Conservation (phyloP, 2,329 filamentous ascomycete species). For the Aspergillus udagawae region DNA sequence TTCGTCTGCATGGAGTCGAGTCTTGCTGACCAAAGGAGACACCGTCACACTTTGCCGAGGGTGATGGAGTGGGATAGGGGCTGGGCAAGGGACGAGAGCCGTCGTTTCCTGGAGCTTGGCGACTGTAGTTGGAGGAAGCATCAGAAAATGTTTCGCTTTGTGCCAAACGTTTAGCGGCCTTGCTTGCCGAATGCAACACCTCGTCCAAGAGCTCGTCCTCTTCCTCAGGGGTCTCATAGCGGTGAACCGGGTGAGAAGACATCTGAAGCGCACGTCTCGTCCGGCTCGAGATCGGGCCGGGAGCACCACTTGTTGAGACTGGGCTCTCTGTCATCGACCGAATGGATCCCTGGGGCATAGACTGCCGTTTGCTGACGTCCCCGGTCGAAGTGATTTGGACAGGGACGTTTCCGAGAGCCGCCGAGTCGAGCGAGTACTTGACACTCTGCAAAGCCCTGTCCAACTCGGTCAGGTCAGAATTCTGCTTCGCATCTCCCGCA, state of each 20-base stretch:
- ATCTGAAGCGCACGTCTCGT: conserved; percentile 71
- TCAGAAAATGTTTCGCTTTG: conserved; percentile 32
- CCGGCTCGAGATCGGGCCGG: conserved; percentile 66
- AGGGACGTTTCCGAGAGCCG: conserved; percentile 34
- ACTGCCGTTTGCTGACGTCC: conserved; percentile 36
- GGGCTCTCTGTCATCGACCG: conserved; percentile 27
- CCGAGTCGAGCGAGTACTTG: conserved; percentile 53
- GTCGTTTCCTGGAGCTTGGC: conserved; percentile 24
- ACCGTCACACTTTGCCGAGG: conserved; percentile 78
- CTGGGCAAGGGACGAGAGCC: conserved; percentile 35
- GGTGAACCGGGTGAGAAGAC: conserved; percentile 68
- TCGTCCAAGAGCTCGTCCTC: conserved; percentile 95
- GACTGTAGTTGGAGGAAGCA: conserved; percentile 55
- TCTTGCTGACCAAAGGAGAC: conserved; percentile 64
- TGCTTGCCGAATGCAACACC: conserved; percentile 71
- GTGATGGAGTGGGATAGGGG: conserved; percentile 67
- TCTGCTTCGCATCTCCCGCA: conserved; percentile 42
- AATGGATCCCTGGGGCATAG: conserved; percentile 34
- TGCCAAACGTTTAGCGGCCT: conserved; percentile 69
- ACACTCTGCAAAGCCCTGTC: conserved; percentile 60
- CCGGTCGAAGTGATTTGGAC: conserved; percentile 30
- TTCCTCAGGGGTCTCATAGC: conserved; percentile 92
- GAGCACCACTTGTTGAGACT: conserved; percentile 20
- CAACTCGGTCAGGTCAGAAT: conserved; percentile 55
- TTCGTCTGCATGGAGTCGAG: conserved; percentile 55